Evolutionary conservation across 2,329 filamentous ascomycete genomes (phyloP).

Genomic region (Knoxdaviesia capensis): DNA sequence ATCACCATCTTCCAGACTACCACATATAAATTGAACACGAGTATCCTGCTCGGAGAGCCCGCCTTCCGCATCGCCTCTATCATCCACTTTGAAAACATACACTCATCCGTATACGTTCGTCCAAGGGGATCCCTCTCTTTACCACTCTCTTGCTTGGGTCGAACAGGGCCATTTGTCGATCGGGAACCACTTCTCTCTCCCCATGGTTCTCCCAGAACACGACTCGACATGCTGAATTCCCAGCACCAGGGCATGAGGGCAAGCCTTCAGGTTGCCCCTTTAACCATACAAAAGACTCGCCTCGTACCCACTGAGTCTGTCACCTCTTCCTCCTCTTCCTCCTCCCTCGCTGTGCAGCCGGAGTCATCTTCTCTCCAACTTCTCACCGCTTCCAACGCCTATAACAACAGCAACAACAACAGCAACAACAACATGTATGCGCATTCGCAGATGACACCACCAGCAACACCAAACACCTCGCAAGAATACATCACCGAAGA

Average conservation of each 20-base stretch:
- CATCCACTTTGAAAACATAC: too few relatives aligned
- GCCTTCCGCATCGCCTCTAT: too few relatives aligned
- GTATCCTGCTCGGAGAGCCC: too few relatives aligned
- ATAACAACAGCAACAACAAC: conserved; percentile 12
- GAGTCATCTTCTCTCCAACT: conserved; percentile 10
- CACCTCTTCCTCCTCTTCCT: too few relatives aligned
- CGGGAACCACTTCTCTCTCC: neutral
- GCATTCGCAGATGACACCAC: conserved; percentile 52
- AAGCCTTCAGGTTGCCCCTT: conserved; percentile 40
- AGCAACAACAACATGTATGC: conserved; percentile 20
- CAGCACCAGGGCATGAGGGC: conserved; percentile 25
- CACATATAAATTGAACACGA: too few relatives aligned
- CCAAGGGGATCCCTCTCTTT: too few relatives aligned
- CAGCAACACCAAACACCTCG: conserved; percentile 51
- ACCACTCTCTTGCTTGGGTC: too few relatives aligned
- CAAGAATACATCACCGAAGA: conserved; percentile 6
- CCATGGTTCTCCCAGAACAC: conserved; percentile 1
- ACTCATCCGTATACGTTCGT: too few relatives aligned
- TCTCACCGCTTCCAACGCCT: conserved; percentile 7
- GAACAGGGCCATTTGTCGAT: neutral
- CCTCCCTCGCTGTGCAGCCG: conserved; percentile 3
- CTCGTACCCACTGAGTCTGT: too few relatives aligned
- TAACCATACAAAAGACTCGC: conserved; percentile 27
- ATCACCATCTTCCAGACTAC: too few relatives aligned
- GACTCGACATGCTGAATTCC: conserved; percentile 1